Evolutionary conservation across 352 stramenopile genomes (phyloP).

Genomic region (Sclerospora graminicola): DNA sequence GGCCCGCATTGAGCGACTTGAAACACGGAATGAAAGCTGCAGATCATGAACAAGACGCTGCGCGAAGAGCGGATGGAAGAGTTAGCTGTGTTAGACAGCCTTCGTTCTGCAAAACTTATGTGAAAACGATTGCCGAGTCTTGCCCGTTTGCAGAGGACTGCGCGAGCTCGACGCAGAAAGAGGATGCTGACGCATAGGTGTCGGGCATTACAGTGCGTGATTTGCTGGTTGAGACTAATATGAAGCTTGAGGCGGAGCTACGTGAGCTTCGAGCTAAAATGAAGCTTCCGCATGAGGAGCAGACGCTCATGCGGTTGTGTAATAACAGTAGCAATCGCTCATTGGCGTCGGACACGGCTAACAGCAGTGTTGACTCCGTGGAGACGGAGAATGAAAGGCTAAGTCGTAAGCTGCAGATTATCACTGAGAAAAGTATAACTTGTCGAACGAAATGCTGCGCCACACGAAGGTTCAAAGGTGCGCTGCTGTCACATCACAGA

Average conservation of each 20-base stretch:
- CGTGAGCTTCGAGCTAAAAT: slow-evolving; percentile 25
- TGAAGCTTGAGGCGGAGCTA: slow-evolving; percentile 30
- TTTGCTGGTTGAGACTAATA: too few species aligned
- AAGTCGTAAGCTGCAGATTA: too few species aligned
- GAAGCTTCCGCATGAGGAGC: too few species aligned
- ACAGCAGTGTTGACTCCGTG: slow-evolving; percentile 14
- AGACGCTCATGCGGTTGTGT: slow-evolving; percentile 21
- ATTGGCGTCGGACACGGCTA: too few species aligned
- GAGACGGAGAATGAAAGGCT: too few species aligned
- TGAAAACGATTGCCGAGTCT: slow-evolving; percentile 69
- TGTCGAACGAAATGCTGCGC: slow-evolving; percentile 43
- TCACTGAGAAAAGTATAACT: slow-evolving; percentile 32
- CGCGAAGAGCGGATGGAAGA: too few species aligned
- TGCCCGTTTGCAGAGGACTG: too few species aligned
- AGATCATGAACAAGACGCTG: slow-evolving; percentile 38
- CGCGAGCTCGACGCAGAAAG: slow-evolving; percentile 10
- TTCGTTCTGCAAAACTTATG: too few species aligned
- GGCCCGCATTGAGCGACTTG: slow-evolving; percentile 36
- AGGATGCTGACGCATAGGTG: slow-evolving; percentile 12
- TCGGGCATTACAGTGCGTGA: slow-evolving; percentile 29
- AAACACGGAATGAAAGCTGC: slow-evolving; percentile 48
- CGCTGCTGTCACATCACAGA: too few species aligned
- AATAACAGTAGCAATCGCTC: slow-evolving; percentile 20
- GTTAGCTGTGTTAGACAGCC: too few species aligned
- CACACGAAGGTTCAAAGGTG: too few species aligned